Base-by-base conservation (phyloP, 495 filamentous ascomycete genomes). In the Aspergillus wentii region DNA sequence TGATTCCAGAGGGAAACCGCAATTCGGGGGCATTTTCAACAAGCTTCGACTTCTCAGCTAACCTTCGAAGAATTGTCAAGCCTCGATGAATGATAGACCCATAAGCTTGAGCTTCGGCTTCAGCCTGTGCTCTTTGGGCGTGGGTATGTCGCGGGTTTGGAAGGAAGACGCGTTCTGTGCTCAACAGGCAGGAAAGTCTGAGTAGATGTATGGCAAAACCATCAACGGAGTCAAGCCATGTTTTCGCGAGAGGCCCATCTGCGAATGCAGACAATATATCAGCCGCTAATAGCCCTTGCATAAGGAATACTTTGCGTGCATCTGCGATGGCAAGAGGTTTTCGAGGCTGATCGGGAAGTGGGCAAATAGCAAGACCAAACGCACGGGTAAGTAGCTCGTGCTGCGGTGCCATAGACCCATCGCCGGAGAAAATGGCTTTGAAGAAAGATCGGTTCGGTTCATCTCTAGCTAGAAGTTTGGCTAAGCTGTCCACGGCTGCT, bases 381-480 rank as follows among this genome's bases (percentile, higher is more conserved):
- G 91, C 75, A 27, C 83, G 81, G 2, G 91, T 96, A 6, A 97
- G 76, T 17, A 96, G 78, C 35, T 95, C 88, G 51, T 80, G 82
- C 3, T 85, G 78, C 6, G 78, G 74, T 7, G 69, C 66, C 11
- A 67, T 68, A 13, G 68, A 58, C 10, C 75, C 69, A 43, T 95
- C 88, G 4, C 80, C 72, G 11, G 78, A 70, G 52, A 96, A 94
- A 19, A 96, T 85, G 22, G 80, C 64, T 39, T 78, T 78, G 70
- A 87, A 95, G 42, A 82, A 82, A 3, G 78, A 81, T 37, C 92
- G 71, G 51, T 97, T 98, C 1, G 92, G 90, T 40, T 96, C 90
- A 57, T 96, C 92, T 31, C 90, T 78, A 2, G 91, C 91, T 17
- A 98, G 74, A 9, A 98, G 70, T 55, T 97, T 97, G 9, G 92